Evolutionary conservation across 2,329 filamentous ascomycete genomes (phyloP).

Genomic region (Pyrenophora seminiperda): DNA sequence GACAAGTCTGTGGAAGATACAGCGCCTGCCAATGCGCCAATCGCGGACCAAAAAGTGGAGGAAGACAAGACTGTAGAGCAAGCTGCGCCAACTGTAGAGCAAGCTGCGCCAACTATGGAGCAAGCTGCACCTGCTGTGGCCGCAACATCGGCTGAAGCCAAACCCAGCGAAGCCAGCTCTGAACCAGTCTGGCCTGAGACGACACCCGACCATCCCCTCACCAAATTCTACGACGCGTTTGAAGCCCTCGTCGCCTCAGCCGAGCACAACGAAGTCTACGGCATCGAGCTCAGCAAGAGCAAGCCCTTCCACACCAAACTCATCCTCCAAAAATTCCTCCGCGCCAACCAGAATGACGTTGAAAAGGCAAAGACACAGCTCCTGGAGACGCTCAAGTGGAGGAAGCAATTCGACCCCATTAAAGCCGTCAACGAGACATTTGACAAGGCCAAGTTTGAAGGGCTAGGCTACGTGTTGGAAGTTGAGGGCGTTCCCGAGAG

Average conservation of each 20-base stretch:
- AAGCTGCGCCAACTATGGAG: not conserved
- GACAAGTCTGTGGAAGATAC: slow-evolving; percentile 20
- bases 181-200: slow-evolving; percentile 45
- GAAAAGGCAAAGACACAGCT: slow-evolving; percentile 78
- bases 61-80: not conserved
- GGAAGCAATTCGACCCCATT: slow-evolving; percentile 74
- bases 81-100: not conserved
- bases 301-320: slow-evolving; percentile 76
- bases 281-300: slow-evolving; percentile 65
- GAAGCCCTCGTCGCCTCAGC: slow-evolving; percentile 62
- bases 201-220: slow-evolving; percentile 52
- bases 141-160: too few species aligned
- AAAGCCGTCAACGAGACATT: slow-evolving; percentile 67
- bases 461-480: slow-evolving; percentile 80
- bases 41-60: not conserved
- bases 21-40: not conserved
- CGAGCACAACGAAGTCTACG: slow-evolving; percentile 82
- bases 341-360: slow-evolving; percentile 81
- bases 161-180: slow-evolving; percentile 3
- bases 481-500: slow-evolving; percentile 63
- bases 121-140: slow-evolving; percentile 10
- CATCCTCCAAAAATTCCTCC: slow-evolving; percentile 89
- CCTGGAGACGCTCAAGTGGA: slow-evolving; percentile 78
- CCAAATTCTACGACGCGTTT: slow-evolving; percentile 64
- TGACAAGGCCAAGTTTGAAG: slow-evolving; percentile 71